A percentile compares a stretch with the other conserved stretches of the same genome.
phyloP scores from a whole-genome alignment of 2,329 filamentous ascomycete species.

The Colletotrichum eremochloae region DNA sequence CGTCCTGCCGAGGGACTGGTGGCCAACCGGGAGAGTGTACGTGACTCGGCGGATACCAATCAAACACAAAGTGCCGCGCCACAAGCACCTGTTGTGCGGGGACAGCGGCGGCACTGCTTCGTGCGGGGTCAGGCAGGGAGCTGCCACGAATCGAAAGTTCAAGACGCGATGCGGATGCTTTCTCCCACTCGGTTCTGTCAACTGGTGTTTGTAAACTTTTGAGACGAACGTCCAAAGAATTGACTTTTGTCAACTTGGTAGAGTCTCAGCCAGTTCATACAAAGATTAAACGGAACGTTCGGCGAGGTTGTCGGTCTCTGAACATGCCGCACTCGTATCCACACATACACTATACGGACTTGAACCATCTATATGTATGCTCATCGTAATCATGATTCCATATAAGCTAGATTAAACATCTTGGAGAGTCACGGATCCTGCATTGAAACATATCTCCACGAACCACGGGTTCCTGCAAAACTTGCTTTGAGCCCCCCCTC shows the following conservation, averaged over 20 bases:
- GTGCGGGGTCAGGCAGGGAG: conserved; percentile 26
- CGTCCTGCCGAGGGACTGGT: neutral
- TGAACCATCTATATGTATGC: neutral
- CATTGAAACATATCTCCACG: neutral
- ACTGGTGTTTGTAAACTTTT: conserved; percentile 5
- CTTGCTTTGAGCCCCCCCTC: neutral
- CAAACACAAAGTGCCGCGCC: conserved; percentile 34
- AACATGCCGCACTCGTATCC: no score
- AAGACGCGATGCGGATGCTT: neutral
- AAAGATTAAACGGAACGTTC: conserved; percentile 4
- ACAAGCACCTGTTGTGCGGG: conserved; percentile 21
- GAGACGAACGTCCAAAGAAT: neutral
- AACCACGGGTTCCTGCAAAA: no score
- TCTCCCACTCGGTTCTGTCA: neutral
- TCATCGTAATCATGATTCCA: neutral
- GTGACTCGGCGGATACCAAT: conserved; percentile 18
- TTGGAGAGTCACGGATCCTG: neutral
- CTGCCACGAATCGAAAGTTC: neutral
- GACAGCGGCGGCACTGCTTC: conserved; percentile 25
- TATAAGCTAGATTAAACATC: neutral
- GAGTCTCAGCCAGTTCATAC: neutral
- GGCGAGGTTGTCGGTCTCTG: neutral
- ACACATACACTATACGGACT: neutral
- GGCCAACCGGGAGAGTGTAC: neutral
- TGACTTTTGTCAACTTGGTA: neutral